Percentiles rank a stretch among this genome's conserved stretches.
phyloP scores from a whole-genome alignment of 805 yeast species.

The Candida caryicola region DNA sequence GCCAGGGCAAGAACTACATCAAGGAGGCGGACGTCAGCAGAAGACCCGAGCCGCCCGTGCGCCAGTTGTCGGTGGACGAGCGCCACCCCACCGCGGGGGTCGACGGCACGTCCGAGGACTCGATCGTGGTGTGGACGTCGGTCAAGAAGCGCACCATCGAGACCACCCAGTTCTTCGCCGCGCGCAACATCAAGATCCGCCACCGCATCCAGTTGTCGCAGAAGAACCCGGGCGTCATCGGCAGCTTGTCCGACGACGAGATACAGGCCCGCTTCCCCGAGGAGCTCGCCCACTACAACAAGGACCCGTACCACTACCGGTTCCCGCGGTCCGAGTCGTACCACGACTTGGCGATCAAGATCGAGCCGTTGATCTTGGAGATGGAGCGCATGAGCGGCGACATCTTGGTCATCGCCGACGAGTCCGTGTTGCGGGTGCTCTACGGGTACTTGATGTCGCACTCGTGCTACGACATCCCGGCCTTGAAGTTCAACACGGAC shows the following conservation, averaged over 20 bases:
- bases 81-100: conserved; percentile 47
- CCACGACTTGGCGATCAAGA: conserved; percentile 91
- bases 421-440: conserved; percentile 80
- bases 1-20: conserved; percentile 33
- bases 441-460: conserved; percentile 95
- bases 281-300: conserved; percentile 61
- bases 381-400: conserved; percentile 91
- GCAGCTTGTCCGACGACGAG: conserved; percentile 61
- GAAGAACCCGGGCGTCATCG: conserved; percentile 84
- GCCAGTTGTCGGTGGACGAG: conserved; percentile 31
- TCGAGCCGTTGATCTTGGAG: conserved; percentile 90
- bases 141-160: conserved; percentile 81
- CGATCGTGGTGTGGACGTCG: conserved; percentile 92
- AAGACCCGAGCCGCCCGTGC: conserved; percentile 7
- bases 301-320: conserved; percentile 91
- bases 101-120: conserved; percentile 57
- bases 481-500: conserved; percentile 69
- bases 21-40: conserved; percentile 9
- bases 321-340: conserved; percentile 91
- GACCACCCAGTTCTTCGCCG: conserved; percentile 67
- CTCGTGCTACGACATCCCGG: conserved; percentile 82
- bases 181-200: conserved; percentile 59
- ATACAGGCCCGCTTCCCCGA: conserved; percentile 59
- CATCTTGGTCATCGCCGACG: conserved; percentile 88
- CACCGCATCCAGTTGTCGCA: conserved; percentile 84